Conservation (phyloP, 2,329 filamentous ascomycete species). For the Colletotrichum orchidophilum region DNA sequence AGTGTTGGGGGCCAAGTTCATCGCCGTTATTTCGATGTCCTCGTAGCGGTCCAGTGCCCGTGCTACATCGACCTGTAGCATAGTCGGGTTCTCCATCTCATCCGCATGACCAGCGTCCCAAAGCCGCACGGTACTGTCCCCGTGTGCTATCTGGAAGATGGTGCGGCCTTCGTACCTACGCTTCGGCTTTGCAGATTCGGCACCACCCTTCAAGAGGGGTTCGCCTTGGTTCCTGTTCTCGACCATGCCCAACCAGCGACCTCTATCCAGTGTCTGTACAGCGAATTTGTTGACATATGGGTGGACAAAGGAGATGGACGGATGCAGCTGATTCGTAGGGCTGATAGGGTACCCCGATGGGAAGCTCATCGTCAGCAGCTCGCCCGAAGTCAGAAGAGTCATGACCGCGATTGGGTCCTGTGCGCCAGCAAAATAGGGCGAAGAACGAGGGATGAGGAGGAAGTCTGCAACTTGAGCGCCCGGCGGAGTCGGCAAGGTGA, state of each 20-base stretch:
- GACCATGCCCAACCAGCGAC: constrained; percentile 89
- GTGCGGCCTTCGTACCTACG: constrained; percentile 86
- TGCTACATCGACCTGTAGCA: constrained; percentile 87
- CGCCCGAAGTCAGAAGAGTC: constrained; percentile 82
- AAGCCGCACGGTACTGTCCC: constrained; percentile 88
- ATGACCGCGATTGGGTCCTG: constrained; percentile 92
- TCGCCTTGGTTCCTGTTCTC: constrained; percentile 85
- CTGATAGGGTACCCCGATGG: constrained; percentile 91
- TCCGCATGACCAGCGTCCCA: constrained; percentile 95
- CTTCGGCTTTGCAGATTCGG: constrained; percentile 73
- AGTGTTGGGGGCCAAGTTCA: constrained; percentile 82
- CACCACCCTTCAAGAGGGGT: constrained; percentile 80
- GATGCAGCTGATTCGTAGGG: constrained; percentile 91
- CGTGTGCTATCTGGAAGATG: constrained; percentile 86
- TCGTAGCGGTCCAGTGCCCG: constrained; percentile 83
- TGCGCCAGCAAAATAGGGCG: constrained; percentile 86
- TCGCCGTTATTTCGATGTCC: constrained; percentile 79
- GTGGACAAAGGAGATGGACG: constrained; percentile 87
- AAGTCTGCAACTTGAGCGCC: constrained; percentile 83
- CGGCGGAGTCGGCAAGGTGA: constrained; percentile 77
- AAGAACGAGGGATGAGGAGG: constrained; percentile 81
- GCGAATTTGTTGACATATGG: constrained; percentile 82
- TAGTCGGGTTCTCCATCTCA: constrained; percentile 85
- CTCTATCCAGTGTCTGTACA: constrained; percentile 79
- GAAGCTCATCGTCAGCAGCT: constrained; percentile 89